Evolutionary conservation across 2,329 filamentous ascomycete genomes (phyloP).

Genomic region (Lachnellula subtilissima): DNA sequence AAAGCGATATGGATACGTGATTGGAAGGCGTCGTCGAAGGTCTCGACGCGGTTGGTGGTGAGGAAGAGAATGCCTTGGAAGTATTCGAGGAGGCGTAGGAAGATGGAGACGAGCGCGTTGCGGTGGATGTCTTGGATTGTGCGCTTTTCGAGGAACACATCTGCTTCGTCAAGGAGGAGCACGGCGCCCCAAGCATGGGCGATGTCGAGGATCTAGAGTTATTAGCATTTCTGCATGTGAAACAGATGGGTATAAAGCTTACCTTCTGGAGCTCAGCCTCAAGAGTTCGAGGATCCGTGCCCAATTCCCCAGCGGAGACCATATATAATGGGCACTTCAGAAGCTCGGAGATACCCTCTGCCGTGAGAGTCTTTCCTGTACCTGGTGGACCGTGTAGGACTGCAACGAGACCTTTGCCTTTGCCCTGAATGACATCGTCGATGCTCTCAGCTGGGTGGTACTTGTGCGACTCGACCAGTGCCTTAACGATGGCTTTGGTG

Average conservation of each 20-base stretch:
- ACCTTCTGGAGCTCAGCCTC: slow-evolving; percentile 70
- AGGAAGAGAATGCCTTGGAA: slow-evolving; percentile 89
- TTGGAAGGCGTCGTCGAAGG: slow-evolving; percentile 88
- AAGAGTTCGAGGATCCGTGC: slow-evolving; percentile 68
- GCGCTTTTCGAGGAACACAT: slow-evolving; percentile 78
- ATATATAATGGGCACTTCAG: slow-evolving; percentile 79
- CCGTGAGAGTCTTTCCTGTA: slow-evolving; percentile 84
- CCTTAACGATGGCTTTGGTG: slow-evolving; percentile 66
- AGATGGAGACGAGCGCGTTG: slow-evolving; percentile 82
- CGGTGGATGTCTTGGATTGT: slow-evolving; percentile 79
- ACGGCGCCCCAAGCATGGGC: slow-evolving; percentile 84
- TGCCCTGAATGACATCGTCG: slow-evolving; percentile 77
- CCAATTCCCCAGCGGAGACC: slow-evolving; percentile 76
- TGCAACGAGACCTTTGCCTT: slow-evolving; percentile 77
- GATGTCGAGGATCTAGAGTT: slow-evolving; percentile 63
- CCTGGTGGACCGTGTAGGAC: slow-evolving; percentile 83
- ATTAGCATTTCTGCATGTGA: neutral
- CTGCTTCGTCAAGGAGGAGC: slow-evolving; percentile 78
- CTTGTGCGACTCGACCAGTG: slow-evolving; percentile 78
- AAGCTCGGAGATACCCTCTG: slow-evolving; percentile 79
- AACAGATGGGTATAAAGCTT: neutral
- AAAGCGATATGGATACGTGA: slow-evolving; percentile 82
- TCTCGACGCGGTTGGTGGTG: slow-evolving; percentile 82
- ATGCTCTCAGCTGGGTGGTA: slow-evolving; percentile 77
- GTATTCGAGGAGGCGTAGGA: slow-evolving; percentile 81